Base-by-base conservation (phyloP, 2,329 filamentous ascomycete genomes). In the Pseudonectria buxi region DNA sequence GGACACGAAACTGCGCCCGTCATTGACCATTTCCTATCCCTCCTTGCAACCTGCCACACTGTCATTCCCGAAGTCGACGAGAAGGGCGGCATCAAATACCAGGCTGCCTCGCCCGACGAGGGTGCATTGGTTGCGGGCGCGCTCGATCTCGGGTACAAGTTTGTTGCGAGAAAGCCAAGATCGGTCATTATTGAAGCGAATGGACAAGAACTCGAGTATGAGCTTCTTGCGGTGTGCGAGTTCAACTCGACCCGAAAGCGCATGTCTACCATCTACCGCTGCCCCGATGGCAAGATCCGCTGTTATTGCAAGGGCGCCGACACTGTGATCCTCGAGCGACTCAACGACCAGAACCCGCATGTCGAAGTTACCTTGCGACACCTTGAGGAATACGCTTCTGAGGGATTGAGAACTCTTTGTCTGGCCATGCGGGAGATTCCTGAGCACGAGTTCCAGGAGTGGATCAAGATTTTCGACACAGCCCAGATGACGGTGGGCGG, bases 231-330 rank as follows among this genome's bases (percentile, higher is more conserved):
- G 3, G 89, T 98, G n/a, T 95, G 90, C 59, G 92, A 98, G 61
- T 98, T 98, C 71, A 98, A 98, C 65, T 96, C 92, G 2, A 67
- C 62, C 14, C 76, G 92, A 52, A 98, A 98, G 68, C 76, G 92
- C 47, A 98, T 98, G 92, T 96, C 92, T 7, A 86, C 90, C 14
- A 94, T 98, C 48, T 95, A 94, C 67, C 81, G 94, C 35, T 95
- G 90, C 55, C 92, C 92, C 0, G 90, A 96, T 64, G 92, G 92
- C 44, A 95, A 92, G 65, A 83, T 98, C 40, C 75, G 92, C 33
- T 81, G 87, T 51, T 98, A 95, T 63, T 90, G 83, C 65, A 98
- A 98, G 65, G 92, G 92, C 51, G 92, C 92, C 30, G 92, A 98
- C 59, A 98, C 92, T 2, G 92, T 98, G 33, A 98, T 98, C 49